Percentiles rank a stretch among this genome's conserved stretches.
Conservation (phyloP, 345 rosid genomes). For the Arabis hirsuta region DNA sequence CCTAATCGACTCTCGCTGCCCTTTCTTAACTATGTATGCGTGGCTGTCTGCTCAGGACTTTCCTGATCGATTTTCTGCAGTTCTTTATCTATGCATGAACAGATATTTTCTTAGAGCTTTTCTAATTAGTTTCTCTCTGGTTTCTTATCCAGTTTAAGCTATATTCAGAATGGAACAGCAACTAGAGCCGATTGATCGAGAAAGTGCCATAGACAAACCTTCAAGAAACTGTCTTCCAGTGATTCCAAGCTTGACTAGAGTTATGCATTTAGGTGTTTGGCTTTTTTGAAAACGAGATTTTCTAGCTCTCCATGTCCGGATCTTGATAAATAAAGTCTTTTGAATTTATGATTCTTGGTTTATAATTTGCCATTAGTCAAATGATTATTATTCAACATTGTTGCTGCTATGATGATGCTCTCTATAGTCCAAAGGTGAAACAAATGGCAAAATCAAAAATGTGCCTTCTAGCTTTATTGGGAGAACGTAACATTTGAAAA, state of each 20-base stretch:
- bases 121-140: background rate
- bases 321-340: slow-evolving; percentile 23
- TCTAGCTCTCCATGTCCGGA: background rate
- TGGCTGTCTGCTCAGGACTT: background rate
- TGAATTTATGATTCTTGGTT: background rate
- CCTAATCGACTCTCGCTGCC: background rate
- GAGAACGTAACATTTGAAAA: background rate
- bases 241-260: background rate
- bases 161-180: slow-evolving; percentile 15
- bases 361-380: background rate
- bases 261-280: slow-evolving; percentile 9
- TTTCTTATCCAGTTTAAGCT: slow-evolving; percentile 23
- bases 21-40: background rate
- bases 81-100: background rate
- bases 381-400: background rate
- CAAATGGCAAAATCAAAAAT: background rate
- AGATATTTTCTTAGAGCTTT: background rate
- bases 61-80: background rate
- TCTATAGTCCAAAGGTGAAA: background rate
- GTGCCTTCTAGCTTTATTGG: background rate
- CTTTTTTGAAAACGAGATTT: background rate
- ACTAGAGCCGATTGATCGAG: background rate
- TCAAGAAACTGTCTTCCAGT: background rate
- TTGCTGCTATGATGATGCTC: too few species aligned
- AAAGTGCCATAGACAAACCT: background rate